Percentiles rank a stretch among this genome's conserved stretches.
Evolutionary conservation across 2,329 filamentous ascomycete species (phyloP).

Genomic region (Talaromyces albobiverticillius): DNA sequence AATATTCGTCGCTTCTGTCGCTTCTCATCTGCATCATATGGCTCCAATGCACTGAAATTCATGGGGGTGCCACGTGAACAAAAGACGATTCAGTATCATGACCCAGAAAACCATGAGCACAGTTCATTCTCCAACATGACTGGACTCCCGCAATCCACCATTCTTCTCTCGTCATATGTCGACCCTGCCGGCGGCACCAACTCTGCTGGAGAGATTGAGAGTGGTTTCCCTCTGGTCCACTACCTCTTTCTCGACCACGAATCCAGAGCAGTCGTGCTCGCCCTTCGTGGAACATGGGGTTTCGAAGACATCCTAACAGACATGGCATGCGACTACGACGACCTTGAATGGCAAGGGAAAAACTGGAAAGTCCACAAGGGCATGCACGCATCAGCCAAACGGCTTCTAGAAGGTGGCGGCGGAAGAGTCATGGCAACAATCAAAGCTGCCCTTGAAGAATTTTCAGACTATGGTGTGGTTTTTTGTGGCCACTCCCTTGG

Average conservation of each 20-base stretch:
- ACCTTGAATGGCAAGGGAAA: constrained; percentile 57
- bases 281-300: constrained; percentile 68
- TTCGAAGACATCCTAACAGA: constrained; percentile 73
- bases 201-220: constrained; percentile 61
- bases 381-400: constrained; percentile 67
- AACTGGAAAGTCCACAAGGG: constrained; percentile 71
- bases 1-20: constrained; percentile 47
- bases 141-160: constrained; percentile 43
- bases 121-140: constrained; percentile 45
- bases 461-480: constrained; percentile 67
- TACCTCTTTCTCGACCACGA: constrained; percentile 71
- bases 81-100: constrained; percentile 27
- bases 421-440: constrained; percentile 65
- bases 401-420: constrained; percentile 65
- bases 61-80: constrained; percentile 41
- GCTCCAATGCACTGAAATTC: constrained; percentile 45
- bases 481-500: constrained; percentile 68
- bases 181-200: constrained; percentile 67
- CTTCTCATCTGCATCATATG: constrained; percentile 48
- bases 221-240: constrained; percentile 68
- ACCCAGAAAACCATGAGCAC: constrained; percentile 41
- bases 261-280: constrained; percentile 69
- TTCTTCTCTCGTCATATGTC: constrained; percentile 67
- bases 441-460: constrained; percentile 63
- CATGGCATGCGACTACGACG: constrained; percentile 71